These are phyloP conservation scores for Avicennia marina DNA, from an alignment of 257 asterid species.

Conservation along the genomic window DNA sequence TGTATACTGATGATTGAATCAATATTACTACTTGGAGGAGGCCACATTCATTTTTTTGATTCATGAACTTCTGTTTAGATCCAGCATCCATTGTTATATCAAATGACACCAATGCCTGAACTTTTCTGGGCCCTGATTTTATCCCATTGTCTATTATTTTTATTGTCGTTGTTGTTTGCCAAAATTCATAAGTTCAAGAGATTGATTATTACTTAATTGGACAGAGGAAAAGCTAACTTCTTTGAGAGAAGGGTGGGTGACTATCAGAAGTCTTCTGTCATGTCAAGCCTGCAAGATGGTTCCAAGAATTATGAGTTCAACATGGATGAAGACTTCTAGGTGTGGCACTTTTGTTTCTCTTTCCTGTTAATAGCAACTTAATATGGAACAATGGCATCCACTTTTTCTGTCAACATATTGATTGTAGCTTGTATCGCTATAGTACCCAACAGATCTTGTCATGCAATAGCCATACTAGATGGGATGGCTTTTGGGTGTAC, in stretches of 20 bases:
- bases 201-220: neutral
- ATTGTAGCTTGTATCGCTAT: too few species aligned
- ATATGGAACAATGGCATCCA: too few species aligned
- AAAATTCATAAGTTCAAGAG: conserved; percentile 4
- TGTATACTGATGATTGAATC: too few species aligned
- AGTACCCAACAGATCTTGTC: too few species aligned
- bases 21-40: neutral
- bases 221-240: conserved; percentile 77
- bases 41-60: neutral
- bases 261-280: conserved; percentile 76
- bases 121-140: neutral
- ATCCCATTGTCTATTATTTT: neutral
- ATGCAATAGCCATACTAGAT: too few species aligned
- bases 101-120: too few species aligned
- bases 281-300: conserved; percentile 57
- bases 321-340: conserved; percentile 68
- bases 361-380: too few species aligned
- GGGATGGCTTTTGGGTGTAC: too few species aligned
- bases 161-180: too few species aligned
- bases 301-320: conserved; percentile 54
- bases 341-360: too few species aligned
- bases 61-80: neutral
- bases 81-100: neutral
- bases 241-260: conserved; percentile 76
- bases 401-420: too few species aligned